These are phyloP conservation scores for Russula brevipes DNA, from an alignment of 768 basidiomycete genomes.

Conservation along the genomic window DNA sequence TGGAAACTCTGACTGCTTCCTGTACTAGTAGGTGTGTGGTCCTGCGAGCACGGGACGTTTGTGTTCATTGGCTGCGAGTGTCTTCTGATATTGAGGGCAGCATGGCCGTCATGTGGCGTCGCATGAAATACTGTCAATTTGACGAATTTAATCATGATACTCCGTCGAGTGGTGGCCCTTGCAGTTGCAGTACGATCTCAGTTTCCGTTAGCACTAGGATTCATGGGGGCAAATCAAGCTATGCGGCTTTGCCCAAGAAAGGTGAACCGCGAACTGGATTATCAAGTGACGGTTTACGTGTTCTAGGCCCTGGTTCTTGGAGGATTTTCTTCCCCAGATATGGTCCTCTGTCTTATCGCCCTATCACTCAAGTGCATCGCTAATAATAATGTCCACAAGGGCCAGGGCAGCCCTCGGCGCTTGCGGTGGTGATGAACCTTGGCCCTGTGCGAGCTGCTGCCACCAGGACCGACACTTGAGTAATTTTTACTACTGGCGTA, in stretches of 20 bases:
- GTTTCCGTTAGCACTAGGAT: no score
- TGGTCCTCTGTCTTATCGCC: neutral
- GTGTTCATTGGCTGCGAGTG: neutral
- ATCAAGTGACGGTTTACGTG: no score
- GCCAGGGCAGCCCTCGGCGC: neutral
- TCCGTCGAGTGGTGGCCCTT: no score
- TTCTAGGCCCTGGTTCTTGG: neutral
- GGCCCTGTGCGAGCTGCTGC: neutral
- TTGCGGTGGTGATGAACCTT: neutral
- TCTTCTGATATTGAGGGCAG: neutral
- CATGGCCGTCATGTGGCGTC: neutral
- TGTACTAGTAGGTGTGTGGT: conserved; percentile 7
- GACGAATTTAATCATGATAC: neutral
- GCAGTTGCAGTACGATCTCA: no score
- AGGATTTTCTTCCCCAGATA: neutral
- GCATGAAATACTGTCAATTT: neutral
- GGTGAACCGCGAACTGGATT: neutral
- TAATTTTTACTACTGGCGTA: neutral
- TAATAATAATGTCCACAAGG: neutral
- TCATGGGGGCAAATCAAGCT: no score
- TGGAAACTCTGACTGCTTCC: neutral
- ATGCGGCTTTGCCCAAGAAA: neutral
- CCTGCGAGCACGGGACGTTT: neutral
- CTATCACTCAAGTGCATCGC: neutral
- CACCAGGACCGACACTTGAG: neutral